Conservation (phyloP, 768 basidiomycete genomes). For the Sarcodon sp. region DNA sequence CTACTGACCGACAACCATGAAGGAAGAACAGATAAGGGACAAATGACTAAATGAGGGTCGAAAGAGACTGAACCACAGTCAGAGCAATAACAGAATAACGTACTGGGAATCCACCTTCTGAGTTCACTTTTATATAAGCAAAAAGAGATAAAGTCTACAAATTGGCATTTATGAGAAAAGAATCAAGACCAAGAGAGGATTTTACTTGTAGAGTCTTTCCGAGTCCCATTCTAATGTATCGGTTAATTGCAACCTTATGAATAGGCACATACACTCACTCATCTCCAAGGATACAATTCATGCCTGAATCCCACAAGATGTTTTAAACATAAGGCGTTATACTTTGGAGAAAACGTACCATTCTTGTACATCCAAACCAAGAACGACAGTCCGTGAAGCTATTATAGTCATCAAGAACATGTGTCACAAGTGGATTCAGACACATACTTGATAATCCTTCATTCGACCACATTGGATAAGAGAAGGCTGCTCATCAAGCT, state of each 20-base stretch:
- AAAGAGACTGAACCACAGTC: conserved; percentile 16
- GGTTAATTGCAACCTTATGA: background rate
- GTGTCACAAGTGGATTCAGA: background rate
- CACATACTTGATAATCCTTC: conserved; percentile 58
- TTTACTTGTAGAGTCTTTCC: conserved; percentile 50
- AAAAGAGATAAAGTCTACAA: conserved; percentile 46
- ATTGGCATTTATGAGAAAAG: background rate
- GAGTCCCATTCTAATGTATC: conserved; percentile 39
- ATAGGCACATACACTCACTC: conserved; percentile 25
- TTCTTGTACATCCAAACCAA: conserved; percentile 58
- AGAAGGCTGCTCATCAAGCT: conserved; percentile 32
- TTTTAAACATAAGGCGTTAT: background rate
- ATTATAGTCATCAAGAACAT: conserved; percentile 1
- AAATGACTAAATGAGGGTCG: conserved; percentile 61
- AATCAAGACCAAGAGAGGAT: background rate
- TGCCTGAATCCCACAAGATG: conserved; percentile 20
- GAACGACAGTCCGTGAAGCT: conserved; percentile 54
- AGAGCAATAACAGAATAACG: background rate
- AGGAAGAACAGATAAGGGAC: conserved; percentile 55
- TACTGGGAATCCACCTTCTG: conserved; percentile 20
- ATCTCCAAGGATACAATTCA: conserved; percentile 66
- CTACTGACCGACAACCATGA: conserved; percentile 42
- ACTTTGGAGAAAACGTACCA: conserved; percentile 20
- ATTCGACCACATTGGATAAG: conserved; percentile 43
- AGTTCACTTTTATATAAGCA: conserved; percentile 48